Evolutionary conservation across 225 moss, liverwort and hornwort species (phyloP), one percentile per base, ranked within the genome.

Genomic region (Pleurozium schreberi): DNA sequence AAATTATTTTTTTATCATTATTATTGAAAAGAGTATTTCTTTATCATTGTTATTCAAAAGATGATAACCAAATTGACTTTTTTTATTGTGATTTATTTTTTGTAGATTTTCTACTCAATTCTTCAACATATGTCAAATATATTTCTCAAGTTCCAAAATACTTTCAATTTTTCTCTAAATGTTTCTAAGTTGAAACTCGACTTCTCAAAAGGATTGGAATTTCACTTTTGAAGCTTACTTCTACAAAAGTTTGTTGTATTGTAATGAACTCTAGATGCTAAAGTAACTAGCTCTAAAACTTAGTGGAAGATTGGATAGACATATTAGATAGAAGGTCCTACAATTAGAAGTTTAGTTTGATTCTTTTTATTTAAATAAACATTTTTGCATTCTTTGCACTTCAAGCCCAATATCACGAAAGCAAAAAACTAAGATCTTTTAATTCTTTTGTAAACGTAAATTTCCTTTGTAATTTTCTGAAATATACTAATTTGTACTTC

Each of bases 181-280:
- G 3, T 28, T 47, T 47, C 3, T 10, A 74, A 47, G 6, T 31
- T 31, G 4, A 31, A 75, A 47, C 19, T 31, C 2, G 6, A 28
- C 1, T 33, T 49, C 0, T 12, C 0, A 3, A 0, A 52, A 34
- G 1, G 19, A 75, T 20, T 33, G 1, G 12, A 75, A 49, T 26
- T 49, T 49, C 2, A 75, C 20, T 18, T 49, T 74, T 30, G 10
- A 73, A 49, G 49, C 4, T 74, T 47, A 8, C 5, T 27, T 5
- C 0, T 43, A 0, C 5, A 9, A 71, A 43, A 43, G 2, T 47
- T 75, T 49, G 0, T 18, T 31, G 18, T 49, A 0, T 3, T 34
- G 8, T 33, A 50, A 21, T 34, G 8, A 52, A 34, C 8, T 75
- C 1, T 34, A 52, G 1, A 75, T 33, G 12, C 21, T 34, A 5